phyloP scores from a whole-genome alignment of 495 filamentous ascomycete species.

The Peziza echinospora region DNA sequence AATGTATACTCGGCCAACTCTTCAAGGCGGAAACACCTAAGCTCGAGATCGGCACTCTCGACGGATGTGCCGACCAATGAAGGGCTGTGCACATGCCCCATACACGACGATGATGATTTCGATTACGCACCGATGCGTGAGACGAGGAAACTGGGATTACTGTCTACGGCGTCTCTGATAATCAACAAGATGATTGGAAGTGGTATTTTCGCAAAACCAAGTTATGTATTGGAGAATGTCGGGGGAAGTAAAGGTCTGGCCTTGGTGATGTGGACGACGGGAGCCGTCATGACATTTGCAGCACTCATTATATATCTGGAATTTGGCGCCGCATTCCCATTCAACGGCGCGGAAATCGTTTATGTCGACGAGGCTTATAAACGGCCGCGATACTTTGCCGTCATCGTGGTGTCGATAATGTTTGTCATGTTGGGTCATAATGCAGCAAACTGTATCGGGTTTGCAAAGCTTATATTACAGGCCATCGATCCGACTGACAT shows the following conservation, averaged over 20 bases:
- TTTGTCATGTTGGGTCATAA: slow-evolving; percentile 12
- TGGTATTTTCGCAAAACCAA: slow-evolving; percentile 18
- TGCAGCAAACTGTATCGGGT: slow-evolving; percentile 14
- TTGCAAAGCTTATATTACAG: slow-evolving; percentile 12
- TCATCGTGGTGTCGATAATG: slow-evolving; percentile 10
- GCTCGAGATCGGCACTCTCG: too few relatives aligned
- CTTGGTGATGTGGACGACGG: slow-evolving; percentile 15
- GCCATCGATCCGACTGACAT: slow-evolving; percentile 7
- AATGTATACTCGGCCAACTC: too few relatives aligned
- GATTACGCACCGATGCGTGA: slow-evolving; percentile 14
- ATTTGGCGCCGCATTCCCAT: slow-evolving; percentile 12
- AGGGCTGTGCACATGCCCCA: too few relatives aligned
- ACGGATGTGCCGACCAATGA: too few relatives aligned
- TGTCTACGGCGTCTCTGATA: slow-evolving; percentile 17
- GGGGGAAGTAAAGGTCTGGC: slow-evolving; percentile 13
- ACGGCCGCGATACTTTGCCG: slow-evolving; percentile 10
- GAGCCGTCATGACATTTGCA: slow-evolving; percentile 16
- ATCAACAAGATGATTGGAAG: slow-evolving; percentile 20
- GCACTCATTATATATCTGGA: slow-evolving; percentile 16
- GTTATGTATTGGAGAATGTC: slow-evolving; percentile 6
- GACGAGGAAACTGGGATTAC: slow-evolving; percentile 14
- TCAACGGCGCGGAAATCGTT: slow-evolving; percentile 16
- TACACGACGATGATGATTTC: slow-evolving; percentile 4
- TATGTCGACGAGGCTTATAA: slow-evolving; percentile 16
- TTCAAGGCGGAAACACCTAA: too few relatives aligned